A percentile compares a stretch with the other conserved stretches of the same genome.
Evolutionary conservation across 2,329 filamentous ascomycete genomes (phyloP).

Genomic region (Neocucurbitaria cava): DNA sequence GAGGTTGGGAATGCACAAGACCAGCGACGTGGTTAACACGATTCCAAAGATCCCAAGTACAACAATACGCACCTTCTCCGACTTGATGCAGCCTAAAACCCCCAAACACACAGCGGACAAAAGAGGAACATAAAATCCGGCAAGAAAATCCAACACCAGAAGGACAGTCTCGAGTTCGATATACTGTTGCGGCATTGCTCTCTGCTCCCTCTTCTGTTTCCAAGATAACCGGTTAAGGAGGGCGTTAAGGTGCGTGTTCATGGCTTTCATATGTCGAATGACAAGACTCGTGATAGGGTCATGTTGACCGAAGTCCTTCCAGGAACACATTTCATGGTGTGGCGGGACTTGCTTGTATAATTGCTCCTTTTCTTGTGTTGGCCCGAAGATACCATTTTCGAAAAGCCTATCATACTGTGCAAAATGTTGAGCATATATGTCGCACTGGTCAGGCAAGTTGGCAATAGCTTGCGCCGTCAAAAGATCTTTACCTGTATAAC

Average conservation of each 20-base stretch:
- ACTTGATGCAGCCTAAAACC: not conserved
- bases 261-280: not conserved
- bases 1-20: not conserved
- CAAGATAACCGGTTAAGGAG: not conserved
- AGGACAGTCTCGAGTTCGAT: not conserved
- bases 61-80: not conserved
- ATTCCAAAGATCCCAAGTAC: not conserved
- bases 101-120: not conserved
- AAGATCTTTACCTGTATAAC: not conserved
- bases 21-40: not conserved
- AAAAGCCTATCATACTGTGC: not conserved
- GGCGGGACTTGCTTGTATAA: not conserved
- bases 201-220: not conserved
- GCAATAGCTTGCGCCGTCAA: not conserved
- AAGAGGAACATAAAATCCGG: not conserved
- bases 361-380: not conserved
- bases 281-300: not conserved
- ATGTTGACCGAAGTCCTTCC: not conserved
- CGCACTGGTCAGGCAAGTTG: not conserved
- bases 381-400: not conserved
- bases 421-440: not conserved
- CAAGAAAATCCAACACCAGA: not conserved
- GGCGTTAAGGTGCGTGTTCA: not conserved
- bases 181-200: not conserved
- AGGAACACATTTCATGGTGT: not conserved